Conservation (phyloP, 2,329 filamentous ascomycete species). For the Hypoxylon sp. region DNA sequence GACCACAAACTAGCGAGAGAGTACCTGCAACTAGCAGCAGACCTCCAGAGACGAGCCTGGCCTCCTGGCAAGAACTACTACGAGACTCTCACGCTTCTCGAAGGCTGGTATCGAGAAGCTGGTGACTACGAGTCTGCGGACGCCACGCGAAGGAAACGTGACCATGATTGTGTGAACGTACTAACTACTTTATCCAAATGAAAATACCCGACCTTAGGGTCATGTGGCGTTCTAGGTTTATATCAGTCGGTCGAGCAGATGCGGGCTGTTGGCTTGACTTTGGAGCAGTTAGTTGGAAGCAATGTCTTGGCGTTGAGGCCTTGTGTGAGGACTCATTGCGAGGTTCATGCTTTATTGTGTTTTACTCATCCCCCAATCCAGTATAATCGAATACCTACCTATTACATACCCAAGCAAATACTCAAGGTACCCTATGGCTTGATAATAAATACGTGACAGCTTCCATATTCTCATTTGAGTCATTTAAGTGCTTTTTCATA, state of each 20-base stretch:
- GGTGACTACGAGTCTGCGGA: slow-evolving; percentile 46
- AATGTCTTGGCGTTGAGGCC: slow-evolving; percentile 8
- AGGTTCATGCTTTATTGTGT: slow-evolving; percentile 8
- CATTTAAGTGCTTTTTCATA: neutral
- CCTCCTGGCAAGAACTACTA: slow-evolving; percentile 51
- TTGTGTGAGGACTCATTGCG: neutral
- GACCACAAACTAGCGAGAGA: slow-evolving; percentile 48
- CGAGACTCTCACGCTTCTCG: slow-evolving; percentile 48
- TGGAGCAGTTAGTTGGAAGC: slow-evolving; percentile 9
- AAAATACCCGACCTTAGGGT: slow-evolving; percentile 10
- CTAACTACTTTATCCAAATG: slow-evolving; percentile 38
- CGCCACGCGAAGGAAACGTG: slow-evolving; percentile 40
- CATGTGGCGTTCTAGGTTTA: slow-evolving; percentile 20
- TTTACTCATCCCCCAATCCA: slow-evolving; percentile 6
- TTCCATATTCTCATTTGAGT: neutral
- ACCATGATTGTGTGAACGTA: slow-evolving; percentile 45
- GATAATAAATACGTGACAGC: slow-evolving; percentile 19
- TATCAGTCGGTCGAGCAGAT: neutral
- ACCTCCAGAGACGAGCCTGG: slow-evolving; percentile 49
- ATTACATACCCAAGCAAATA: no score
- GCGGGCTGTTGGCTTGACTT: slow-evolving; percentile 6
- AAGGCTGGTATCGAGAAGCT: slow-evolving; percentile 49
- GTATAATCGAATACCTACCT: slow-evolving; percentile 6
- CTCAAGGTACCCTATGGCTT: neutral
- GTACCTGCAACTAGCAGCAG: slow-evolving; percentile 45